phyloP scores from a whole-genome alignment of 225 moss, liverwort and hornwort genomes.

The Lunularia cruciata region DNA sequence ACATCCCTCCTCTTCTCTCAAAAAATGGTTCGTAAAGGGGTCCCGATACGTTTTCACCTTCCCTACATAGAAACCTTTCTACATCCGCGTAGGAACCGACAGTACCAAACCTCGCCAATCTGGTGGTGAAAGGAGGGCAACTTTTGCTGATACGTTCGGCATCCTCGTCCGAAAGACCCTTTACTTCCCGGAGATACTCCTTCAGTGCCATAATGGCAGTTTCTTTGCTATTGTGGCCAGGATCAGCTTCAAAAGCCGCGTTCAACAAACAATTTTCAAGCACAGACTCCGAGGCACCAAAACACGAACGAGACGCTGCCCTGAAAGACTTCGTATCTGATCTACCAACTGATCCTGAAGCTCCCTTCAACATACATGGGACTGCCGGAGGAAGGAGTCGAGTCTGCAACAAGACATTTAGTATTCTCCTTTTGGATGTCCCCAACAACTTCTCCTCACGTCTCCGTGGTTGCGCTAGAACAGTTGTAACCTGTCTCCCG shows the following conservation, averaged over 20 bases:
- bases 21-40: neutral
- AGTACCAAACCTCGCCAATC: neutral
- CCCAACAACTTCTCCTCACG: neutral
- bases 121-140: constrained; percentile 23
- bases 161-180: constrained; percentile 24
- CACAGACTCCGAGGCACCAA: neutral
- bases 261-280: neutral
- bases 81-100: neutral
- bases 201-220: neutral
- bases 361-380: neutral
- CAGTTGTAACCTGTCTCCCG: neutral
- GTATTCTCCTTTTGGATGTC: neutral
- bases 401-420: neutral
- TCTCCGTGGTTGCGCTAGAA: neutral
- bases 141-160: constrained; percentile 25
- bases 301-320: neutral
- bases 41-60: neutral
- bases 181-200: constrained; percentile 18
- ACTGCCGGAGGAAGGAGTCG: neutral
- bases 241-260: neutral
- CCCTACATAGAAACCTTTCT: neutral
- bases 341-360: neutral
- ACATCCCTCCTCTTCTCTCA: constrained; percentile 1
- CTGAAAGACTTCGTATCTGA: neutral
- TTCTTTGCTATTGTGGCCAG: neutral